These are phyloP conservation scores for Sugiyamaella qingdaonensis DNA, from an alignment of 805 yeast genomes.

Conservation along the genomic window DNA sequence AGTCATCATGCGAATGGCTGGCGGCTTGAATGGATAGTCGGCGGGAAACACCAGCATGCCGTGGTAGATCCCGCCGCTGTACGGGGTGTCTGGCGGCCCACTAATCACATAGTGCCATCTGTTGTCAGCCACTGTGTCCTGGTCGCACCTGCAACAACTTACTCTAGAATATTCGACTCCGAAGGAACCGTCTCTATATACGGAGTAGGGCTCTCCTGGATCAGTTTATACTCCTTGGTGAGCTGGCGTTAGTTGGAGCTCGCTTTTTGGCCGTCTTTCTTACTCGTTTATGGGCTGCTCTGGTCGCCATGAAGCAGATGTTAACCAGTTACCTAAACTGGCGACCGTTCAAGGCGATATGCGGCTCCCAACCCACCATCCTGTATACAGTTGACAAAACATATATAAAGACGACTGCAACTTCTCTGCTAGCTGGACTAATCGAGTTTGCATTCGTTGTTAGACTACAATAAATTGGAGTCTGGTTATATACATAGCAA, in stretches of 20 bases:
- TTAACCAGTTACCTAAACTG: constrained; percentile 83
- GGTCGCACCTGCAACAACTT: constrained; percentile 8
- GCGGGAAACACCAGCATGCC: constrained; percentile 79
- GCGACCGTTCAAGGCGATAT: constrained; percentile 75
- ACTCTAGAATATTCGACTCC: constrained; percentile 77
- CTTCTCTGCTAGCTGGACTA: no score
- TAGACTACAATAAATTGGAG: no score
- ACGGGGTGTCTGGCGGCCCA: constrained; percentile 90
- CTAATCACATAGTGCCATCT: constrained; percentile 86
- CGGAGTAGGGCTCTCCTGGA: constrained; percentile 79
- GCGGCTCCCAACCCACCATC: not conserved
- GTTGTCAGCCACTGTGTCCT: not conserved
- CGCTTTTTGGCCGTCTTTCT: constrained; percentile 17
- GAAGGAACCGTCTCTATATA: constrained; percentile 79
- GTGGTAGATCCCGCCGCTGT: constrained; percentile 81
- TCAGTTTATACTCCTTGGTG: constrained; percentile 74
- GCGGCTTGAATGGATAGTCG: constrained; percentile 90
- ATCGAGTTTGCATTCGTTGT: no score
- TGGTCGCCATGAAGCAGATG: constrained; percentile 30
- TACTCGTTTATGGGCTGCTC: constrained; percentile 32
- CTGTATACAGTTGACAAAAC: not conserved
- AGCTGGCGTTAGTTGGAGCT: constrained; percentile 37
- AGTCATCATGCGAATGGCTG: constrained; percentile 75
- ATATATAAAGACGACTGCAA: no score
- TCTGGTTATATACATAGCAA: no score